phyloP scores from a whole-genome alignment of 2,329 filamentous ascomycete species.

The Colletotrichum sp. region DNA sequence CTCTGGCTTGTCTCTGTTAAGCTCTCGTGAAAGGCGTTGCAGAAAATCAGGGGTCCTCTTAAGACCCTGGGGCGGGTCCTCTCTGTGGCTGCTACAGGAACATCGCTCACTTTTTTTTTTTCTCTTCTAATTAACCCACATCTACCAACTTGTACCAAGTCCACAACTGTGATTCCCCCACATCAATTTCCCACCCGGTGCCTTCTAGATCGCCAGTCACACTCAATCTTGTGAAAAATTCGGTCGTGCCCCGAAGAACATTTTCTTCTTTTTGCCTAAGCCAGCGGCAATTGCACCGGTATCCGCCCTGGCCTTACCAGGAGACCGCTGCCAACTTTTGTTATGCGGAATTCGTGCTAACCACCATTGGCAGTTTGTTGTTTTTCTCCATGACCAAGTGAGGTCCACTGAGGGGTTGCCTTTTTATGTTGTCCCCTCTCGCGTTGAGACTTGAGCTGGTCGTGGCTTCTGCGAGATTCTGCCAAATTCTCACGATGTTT shows the following conservation, averaged over 20 bases:
- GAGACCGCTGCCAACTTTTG: constrained; percentile 9
- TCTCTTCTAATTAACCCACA: background rate
- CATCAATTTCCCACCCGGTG: constrained; percentile 4
- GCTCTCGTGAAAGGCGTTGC: background rate
- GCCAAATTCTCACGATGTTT: background rate
- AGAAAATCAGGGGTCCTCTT: background rate
- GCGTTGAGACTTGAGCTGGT: background rate
- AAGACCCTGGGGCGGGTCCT: background rate
- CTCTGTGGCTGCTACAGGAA: background rate
- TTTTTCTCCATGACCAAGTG: background rate
- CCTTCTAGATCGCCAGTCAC: constrained; percentile 1
- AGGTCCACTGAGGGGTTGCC: background rate
- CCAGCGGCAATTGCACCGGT: background rate
- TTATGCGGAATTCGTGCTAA: background rate
- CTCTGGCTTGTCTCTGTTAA: background rate
- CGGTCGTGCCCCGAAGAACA: background rate
- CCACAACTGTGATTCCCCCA: background rate
- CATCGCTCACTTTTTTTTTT: background rate
- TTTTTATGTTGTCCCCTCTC: background rate
- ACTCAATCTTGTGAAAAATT: background rate
- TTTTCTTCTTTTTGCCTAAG: background rate
- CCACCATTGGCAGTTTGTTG: background rate
- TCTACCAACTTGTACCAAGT: background rate
- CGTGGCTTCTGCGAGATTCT: background rate
- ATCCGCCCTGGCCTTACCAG: background rate